Percentiles rank a stretch among this genome's conserved stretches.
These are phyloP conservation scores for Verticillium nonalfalfae DNA, from an alignment of 2,329 filamentous ascomycete genomes.

Conservation along the genomic window DNA sequence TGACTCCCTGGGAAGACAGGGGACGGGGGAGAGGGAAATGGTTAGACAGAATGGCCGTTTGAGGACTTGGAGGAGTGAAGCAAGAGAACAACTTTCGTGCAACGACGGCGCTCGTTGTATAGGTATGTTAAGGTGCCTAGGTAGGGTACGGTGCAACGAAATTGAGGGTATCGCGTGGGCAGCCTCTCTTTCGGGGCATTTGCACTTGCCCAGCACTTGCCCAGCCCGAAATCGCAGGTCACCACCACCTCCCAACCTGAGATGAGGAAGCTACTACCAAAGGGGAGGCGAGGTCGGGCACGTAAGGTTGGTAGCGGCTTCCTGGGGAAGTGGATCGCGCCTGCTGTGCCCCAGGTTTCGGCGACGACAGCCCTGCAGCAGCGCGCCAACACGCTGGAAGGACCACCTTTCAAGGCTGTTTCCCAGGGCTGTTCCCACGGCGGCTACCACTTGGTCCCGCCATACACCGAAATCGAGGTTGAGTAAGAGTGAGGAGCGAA, in stretches of 20 bases:
- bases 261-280: too few species aligned
- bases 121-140: too few species aligned
- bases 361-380: background rate
- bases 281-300: too few species aligned
- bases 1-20: background rate
- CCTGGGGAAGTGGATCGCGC: background rate
- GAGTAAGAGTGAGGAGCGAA: background rate
- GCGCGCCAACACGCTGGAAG: background rate
- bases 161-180: too few species aligned
- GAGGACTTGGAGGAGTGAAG: too few species aligned
- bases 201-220: background rate
- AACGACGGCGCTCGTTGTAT: too few species aligned
- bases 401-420: background rate
- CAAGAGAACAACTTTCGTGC: too few species aligned
- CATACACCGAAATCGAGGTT: background rate
- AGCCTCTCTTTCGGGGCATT: too few species aligned
- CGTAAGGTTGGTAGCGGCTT: background rate
- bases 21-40: background rate
- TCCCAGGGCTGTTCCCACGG: background rate
- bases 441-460: background rate
- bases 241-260: too few species aligned
- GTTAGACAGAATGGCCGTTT: too few species aligned
- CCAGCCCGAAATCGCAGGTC: background rate
- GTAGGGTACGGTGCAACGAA: too few species aligned
- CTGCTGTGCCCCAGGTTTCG: background rate